Evolutionary conservation across 1,284 basidiomycete species (phyloP).

Genomic region (Pseudozyma pruni): DNA sequence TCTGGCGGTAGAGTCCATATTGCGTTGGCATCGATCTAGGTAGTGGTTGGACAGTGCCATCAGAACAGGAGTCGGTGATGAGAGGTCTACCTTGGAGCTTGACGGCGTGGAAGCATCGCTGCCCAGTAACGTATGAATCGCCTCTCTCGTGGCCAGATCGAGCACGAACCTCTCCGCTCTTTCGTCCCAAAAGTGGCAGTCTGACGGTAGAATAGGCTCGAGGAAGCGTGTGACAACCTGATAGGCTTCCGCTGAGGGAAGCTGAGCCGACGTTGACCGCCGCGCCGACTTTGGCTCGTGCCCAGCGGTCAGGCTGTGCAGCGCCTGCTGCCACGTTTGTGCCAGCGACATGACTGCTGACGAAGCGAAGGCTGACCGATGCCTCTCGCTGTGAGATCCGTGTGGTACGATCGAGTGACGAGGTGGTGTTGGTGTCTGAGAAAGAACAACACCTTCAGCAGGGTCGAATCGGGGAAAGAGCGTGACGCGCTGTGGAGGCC

Average conservation of each 20-base stretch:
- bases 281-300: not conserved
- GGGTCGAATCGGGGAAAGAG: not conserved
- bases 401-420: not conserved
- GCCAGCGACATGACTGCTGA: conserved; percentile 31
- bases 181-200: conserved; percentile 17
- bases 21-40: conserved; percentile 12
- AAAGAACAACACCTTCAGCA: conserved; percentile 16
- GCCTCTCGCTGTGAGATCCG: not conserved
- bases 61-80: conserved; percentile 19
- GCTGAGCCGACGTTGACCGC: not conserved
- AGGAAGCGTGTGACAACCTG: conserved; percentile 12
- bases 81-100: conserved; percentile 23
- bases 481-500: conserved; percentile 20
- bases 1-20: conserved; percentile 2
- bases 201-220: conserved; percentile 12
- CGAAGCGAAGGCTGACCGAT: not conserved
- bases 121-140: conserved; percentile 7
- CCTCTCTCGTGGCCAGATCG: not conserved
- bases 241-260: conserved; percentile 19
- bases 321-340: conserved; percentile 25
- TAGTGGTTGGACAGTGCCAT: conserved; percentile 29
- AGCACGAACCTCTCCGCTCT: not conserved
- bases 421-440: conserved; percentile 15
- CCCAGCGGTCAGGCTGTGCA: conserved; percentile 9
- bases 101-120: conserved; percentile 8